These are phyloP conservation scores for Trichophyton verrucosum DNA, from an alignment of 2,329 filamentous ascomycete species.

Conservation along the genomic window DNA sequence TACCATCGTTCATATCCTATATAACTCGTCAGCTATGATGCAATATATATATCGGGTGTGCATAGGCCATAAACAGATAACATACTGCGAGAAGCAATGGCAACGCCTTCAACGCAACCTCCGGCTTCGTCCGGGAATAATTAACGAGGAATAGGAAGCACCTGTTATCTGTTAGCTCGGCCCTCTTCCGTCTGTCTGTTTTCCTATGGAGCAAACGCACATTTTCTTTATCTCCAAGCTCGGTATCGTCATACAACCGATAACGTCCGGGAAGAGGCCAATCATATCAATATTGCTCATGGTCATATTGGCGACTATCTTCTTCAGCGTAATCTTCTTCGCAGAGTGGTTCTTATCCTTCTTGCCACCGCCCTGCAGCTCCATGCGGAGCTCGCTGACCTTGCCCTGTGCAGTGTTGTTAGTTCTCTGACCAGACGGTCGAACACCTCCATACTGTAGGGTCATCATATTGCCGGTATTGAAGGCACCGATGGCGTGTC, in stretches of 20 bases:
- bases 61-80: background rate
- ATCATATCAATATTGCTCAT: slow-evolving; percentile 99
- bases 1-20: slow-evolving; percentile 85
- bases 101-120: slow-evolving; percentile 84
- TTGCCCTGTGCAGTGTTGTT: slow-evolving; percentile 63
- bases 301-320: slow-evolving; percentile 99
- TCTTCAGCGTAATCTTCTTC: slow-evolving; percentile 98
- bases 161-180: slow-evolving; percentile 40
- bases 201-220: slow-evolving; percentile 38
- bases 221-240: slow-evolving; percentile 99
- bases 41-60: background rate
- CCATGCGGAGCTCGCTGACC: slow-evolving; percentile 88
- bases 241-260: slow-evolving; percentile 86
- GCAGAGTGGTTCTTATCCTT: slow-evolving; percentile 93
- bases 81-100: slow-evolving; percentile 69
- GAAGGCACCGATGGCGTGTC: background rate
- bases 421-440: slow-evolving; percentile 5
- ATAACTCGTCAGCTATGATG: background rate
- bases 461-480: background rate
- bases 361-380: slow-evolving; percentile 86
- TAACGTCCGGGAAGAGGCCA: slow-evolving; percentile 86
- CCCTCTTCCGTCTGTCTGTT: background rate
- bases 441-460: background rate
- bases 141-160: slow-evolving; percentile 97
- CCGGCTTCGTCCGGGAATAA: slow-evolving; percentile 86